phyloP scores from a whole-genome alignment of 169 alveolate species.

The Plasmodium gallinaceum region DNA sequence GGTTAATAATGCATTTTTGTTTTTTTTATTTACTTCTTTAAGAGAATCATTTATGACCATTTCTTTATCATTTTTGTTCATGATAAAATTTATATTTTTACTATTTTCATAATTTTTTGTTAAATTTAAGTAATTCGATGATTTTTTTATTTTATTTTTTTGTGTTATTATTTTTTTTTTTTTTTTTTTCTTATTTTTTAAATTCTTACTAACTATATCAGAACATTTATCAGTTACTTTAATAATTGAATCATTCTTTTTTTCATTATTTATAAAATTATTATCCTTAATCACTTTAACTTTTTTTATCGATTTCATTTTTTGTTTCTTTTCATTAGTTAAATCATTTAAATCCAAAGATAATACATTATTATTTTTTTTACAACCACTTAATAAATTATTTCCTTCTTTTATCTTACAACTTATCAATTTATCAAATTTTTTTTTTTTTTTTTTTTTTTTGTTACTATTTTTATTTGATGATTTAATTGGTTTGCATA shows the following conservation, averaged over 20 bases:
- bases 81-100: neutral
- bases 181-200: conserved; percentile 2
- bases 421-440: neutral
- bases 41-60: neutral
- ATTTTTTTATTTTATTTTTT: neutral
- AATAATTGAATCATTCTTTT: neutral
- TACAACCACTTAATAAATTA: neutral
- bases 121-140: neutral
- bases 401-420: neutral
- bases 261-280: neutral
- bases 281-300: neutral
- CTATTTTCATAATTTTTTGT: neutral
- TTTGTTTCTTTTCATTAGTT: neutral
- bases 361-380: neutral
- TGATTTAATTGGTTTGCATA: no score
- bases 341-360: neutral
- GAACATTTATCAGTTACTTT: neutral
- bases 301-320: neutral
- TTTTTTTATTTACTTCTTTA: neutral
- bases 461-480: no score
- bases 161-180: conserved; percentile 1
- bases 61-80: conserved; percentile 5
- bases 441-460: neutral
- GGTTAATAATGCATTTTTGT: neutral
- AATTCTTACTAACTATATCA: neutral